These are phyloP conservation scores for Elsinoe ampelina DNA, from an alignment of 2,329 filamentous ascomycete genomes.

Conservation along the genomic window DNA sequence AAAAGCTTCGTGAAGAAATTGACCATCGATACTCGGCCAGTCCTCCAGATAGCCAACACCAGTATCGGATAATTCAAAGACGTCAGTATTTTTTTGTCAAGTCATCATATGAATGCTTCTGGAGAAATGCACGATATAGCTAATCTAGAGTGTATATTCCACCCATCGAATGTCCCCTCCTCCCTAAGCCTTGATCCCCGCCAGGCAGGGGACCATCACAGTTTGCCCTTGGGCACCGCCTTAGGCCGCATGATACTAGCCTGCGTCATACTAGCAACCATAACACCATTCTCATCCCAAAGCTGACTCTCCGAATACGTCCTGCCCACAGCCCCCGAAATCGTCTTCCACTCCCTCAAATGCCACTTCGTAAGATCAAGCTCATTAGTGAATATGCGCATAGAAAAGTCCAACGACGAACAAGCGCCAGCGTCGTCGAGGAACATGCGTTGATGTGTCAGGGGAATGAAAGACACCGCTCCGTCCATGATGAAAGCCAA, in stretches of 20 bases:
- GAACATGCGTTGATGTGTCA: slow-evolving; percentile 36
- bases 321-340: slow-evolving; percentile 33
- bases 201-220: neutral
- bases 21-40: no score
- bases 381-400: slow-evolving; percentile 35
- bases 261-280: slow-evolving; percentile 43
- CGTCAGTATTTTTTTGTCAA: no score
- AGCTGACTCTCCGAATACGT: slow-evolving; percentile 38
- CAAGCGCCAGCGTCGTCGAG: slow-evolving; percentile 38
- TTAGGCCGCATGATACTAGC: slow-evolving; percentile 31
- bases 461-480: slow-evolving; percentile 35
- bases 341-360: slow-evolving; percentile 34
- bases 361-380: slow-evolving; percentile 37
- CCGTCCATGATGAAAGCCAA: slow-evolving; percentile 40
- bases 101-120: no score
- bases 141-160: no score
- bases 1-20: no score
- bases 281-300: slow-evolving; percentile 36
- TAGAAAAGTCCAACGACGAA: slow-evolving; percentile 42
- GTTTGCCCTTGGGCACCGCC: neutral
- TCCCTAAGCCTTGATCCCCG: neutral
- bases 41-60: no score
- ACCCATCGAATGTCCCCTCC: neutral
- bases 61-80: no score
- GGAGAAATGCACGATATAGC: no score